Base-by-base conservation (phyloP, 2,329 filamentous ascomycete species). In the Penicillium sp. region DNA sequence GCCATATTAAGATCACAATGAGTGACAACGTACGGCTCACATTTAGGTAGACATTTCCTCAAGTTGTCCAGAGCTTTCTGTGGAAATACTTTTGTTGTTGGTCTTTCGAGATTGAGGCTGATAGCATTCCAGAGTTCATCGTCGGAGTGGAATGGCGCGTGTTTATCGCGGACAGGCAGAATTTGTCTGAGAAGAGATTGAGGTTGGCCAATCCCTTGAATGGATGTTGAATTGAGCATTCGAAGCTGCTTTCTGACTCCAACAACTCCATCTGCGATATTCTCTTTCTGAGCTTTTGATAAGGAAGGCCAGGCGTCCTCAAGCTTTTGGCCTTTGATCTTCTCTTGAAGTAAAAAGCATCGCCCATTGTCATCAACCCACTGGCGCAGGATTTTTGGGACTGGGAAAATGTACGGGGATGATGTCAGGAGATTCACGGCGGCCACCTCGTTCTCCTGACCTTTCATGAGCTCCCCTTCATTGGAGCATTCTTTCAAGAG, bases 1-100 rank as follows among this genome's bases (percentile, higher is more conserved):
- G n/a, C n/a, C n/a, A n/a, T 69, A 0, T 65, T 63, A 5, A 70
- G 58, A 48, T 69, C 62, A 14, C 58, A 62, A 46, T 68, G 62
- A 36, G 62, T 63, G 22, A 68, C 55, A 1, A 67, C 58, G 48
- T 64, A 69, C 3, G 63, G 63, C n/a, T 54, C 58, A 8, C 59
- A 60, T 40, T 54, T 59, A 1, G 59, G 60, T 14, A 68, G 50
- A 3, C 55, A 40, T 29, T 56, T 60, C 45, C 53, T 59, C 43
- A 61, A n/a, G 13, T 59, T 63, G 6, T 62, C 44, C 14, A 66
- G 47, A 10, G 47, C 48, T 24, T 21, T n/a, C 1, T 4, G 29
- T 7, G 47, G 39, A 1, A 36, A 31, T 10, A 31, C 29, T 31
- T 10, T 31, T 31, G 6, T 31, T 7, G 29, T 7, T 31, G 29